Conservation (phyloP, 306 rosid species). For the Cicer judaicum region DNA sequence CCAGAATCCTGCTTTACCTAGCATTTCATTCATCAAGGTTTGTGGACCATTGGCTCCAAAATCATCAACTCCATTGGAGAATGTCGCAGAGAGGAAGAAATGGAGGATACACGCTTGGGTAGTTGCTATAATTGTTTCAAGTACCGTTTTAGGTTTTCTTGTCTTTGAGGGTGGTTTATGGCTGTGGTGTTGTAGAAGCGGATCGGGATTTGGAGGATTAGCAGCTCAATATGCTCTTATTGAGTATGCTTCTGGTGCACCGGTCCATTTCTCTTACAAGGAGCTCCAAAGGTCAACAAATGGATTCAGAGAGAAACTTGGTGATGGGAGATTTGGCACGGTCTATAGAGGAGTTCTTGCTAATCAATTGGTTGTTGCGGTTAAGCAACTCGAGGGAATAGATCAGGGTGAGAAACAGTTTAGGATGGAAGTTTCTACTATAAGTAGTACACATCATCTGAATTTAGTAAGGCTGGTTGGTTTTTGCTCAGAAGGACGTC, state of each 20-base stretch:
- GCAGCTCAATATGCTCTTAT: constrained; percentile 84
- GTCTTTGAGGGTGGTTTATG: constrained; percentile 75
- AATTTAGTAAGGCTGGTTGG: constrained; percentile 86
- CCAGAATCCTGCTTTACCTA: constrained; percentile 46
- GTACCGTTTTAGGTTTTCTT: constrained; percentile 58
- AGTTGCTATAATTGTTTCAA: constrained; percentile 51
- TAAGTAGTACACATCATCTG: constrained; percentile 91
- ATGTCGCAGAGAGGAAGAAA: constrained; percentile 23
- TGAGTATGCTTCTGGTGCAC: constrained; percentile 98
- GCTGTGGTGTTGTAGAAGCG: constrained; percentile 79
- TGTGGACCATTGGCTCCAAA: constrained; percentile 45
- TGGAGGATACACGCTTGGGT: constrained; percentile 50
- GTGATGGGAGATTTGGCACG: constrained; percentile 86
- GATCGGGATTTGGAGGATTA: constrained; percentile 54
- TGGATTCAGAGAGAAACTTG: constrained; percentile 90
- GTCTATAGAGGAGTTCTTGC: constrained; percentile 76
- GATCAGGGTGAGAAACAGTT: constrained; percentile 91
- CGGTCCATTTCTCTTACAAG: constrained; percentile 74
- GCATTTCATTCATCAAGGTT: constrained; percentile 54
- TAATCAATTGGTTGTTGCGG: constrained; percentile 69
- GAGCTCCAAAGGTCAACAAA: constrained; percentile 78
- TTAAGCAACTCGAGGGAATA: constrained; percentile 85
- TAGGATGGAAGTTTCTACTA: constrained; percentile 85
- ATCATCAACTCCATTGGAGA: constrained; percentile 42
- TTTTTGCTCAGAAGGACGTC: constrained; percentile 88